Evolutionary conservation across 179 eudicot species (phyloP).

Genomic region (Pouteria campechiana): DNA sequence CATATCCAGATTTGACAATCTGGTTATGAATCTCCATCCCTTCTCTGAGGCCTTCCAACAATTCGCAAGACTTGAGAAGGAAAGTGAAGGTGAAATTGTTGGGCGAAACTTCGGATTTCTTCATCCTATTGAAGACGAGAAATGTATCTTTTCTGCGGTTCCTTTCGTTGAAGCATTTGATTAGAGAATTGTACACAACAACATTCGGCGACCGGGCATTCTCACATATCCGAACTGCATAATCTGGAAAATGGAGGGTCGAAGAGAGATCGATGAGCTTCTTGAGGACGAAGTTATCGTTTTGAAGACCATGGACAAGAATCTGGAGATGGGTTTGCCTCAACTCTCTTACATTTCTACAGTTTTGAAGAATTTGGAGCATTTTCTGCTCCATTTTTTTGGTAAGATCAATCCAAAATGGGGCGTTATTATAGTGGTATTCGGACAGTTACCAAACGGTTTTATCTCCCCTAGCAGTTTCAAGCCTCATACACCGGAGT

Average conservation of each 20-base stretch:
- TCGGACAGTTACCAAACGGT: no score
- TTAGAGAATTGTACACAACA: constrained; percentile 22
- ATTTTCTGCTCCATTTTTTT: constrained; percentile 14
- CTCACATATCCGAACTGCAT: constrained; percentile 10
- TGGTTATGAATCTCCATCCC: constrained; percentile 15
- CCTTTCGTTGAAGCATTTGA: constrained; percentile 19
- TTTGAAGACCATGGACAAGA: constrained; percentile 20
- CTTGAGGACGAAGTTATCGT: constrained; percentile 13
- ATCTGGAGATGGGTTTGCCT: constrained; percentile 27
- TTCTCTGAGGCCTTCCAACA: neutral
- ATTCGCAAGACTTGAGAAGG: constrained; percentile 17
- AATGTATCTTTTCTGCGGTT: constrained; percentile 8
- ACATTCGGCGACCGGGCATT: constrained; percentile 1
- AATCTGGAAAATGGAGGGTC: constrained; percentile 16
- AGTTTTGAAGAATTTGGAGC: constrained; percentile 13
- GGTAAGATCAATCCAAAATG: no score
- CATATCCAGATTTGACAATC: constrained; percentile 16
- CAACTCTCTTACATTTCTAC: constrained; percentile 12
- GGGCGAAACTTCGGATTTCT: constrained; percentile 1
- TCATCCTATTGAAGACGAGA: constrained; percentile 9
- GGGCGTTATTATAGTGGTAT: no score
- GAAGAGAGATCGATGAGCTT: constrained; percentile 18
- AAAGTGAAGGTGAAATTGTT: constrained; percentile 25
- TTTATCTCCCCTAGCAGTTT: no score
- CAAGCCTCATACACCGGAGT: no score